Percentiles rank a stretch among this genome's conserved stretches.
phyloP scores from a whole-genome alignment of 129 eudicot genomes.

The Gnaphalium uliginosum region DNA sequence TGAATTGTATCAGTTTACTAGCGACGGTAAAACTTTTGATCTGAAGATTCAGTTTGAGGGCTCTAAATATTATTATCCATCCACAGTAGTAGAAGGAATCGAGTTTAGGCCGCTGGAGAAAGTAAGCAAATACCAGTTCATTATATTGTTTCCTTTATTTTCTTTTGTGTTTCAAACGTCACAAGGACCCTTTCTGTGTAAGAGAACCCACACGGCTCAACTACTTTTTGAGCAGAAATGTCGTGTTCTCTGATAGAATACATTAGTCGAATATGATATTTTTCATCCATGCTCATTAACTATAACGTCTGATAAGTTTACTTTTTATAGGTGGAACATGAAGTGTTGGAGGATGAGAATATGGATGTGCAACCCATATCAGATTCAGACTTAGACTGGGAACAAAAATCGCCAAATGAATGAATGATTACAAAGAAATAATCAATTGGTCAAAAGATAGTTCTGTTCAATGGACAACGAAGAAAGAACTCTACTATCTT shows the following conservation, averaged over 20 bases:
- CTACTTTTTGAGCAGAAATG: too few species aligned
- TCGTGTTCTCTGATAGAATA: too few species aligned
- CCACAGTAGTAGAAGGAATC: not conserved
- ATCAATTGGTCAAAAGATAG: not conserved
- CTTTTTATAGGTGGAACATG: not conserved
- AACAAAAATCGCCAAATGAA: not conserved
- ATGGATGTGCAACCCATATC: not conserved
- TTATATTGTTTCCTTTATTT: too few species aligned
- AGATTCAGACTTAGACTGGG: not conserved
- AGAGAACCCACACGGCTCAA: too few species aligned
- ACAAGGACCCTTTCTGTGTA: too few species aligned
- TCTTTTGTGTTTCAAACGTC: too few species aligned
- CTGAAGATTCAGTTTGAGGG: not conserved
- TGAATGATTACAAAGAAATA: not conserved
- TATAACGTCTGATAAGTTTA: not conserved
- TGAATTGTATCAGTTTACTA: not conserved
- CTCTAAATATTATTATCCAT: not conserved
- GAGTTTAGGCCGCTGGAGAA: not conserved
- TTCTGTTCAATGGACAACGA: not conserved
- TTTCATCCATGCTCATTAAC: not conserved
- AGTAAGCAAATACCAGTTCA: not conserved
- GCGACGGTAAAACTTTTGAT: not conserved
- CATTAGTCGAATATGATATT: not conserved
- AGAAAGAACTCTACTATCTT: not conserved
- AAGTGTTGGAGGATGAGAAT: not conserved